A percentile compares a stretch with the other conserved stretches of the same genome.
phyloP scores from a whole-genome alignment of 495 filamentous ascomycete genomes.

The Penicillium ucsense region DNA sequence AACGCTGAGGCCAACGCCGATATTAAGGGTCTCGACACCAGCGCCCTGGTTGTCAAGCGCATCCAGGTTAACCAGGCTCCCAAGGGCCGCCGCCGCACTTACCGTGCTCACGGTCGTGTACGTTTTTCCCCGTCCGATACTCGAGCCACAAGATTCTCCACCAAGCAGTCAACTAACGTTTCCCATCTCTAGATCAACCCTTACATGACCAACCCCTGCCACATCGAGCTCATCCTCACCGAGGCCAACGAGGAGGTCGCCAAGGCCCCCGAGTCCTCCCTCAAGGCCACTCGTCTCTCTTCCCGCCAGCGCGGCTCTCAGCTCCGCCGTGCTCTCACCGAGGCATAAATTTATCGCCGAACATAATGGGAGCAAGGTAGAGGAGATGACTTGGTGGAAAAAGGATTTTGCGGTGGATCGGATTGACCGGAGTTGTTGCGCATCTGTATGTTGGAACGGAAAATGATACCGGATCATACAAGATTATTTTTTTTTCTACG shows the following conservation, averaged over 20 bases:
- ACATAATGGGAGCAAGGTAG: slow-evolving; percentile 10
- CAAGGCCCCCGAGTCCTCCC: slow-evolving; percentile 48
- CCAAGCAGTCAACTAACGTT: neutral
- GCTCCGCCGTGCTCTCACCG: slow-evolving; percentile 69
- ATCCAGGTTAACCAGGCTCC: slow-evolving; percentile 99
- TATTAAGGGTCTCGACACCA: slow-evolving; percentile 95
- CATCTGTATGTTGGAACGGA: slow-evolving; percentile 27
- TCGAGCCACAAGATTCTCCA: neutral
- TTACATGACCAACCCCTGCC: slow-evolving; percentile 99
- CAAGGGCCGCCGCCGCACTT: slow-evolving; percentile 94
- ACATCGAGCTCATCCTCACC: slow-evolving; percentile 98
- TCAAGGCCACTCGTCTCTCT: slow-evolving; percentile 55
- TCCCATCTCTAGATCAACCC: slow-evolving; percentile 72
- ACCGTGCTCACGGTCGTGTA: slow-evolving; percentile 99
- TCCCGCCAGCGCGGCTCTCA: slow-evolving; percentile 81
- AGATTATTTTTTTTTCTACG: slow-evolving; percentile 23
- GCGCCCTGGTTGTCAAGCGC: slow-evolving; percentile 94
- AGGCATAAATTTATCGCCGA: slow-evolving; percentile 47
- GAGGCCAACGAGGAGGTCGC: slow-evolving; percentile 82
- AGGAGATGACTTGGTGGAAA: slow-evolving; percentile 17
- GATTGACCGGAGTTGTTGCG: slow-evolving; percentile 21
- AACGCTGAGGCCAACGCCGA: slow-evolving; percentile 99
- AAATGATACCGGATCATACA: slow-evolving; percentile 36
- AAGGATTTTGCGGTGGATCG: slow-evolving; percentile 21
- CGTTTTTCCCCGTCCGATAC: slow-evolving; percentile 29